Evolutionary conservation across 75 land plant species (phyloP).

Genomic region (Pinus taeda): DNA sequence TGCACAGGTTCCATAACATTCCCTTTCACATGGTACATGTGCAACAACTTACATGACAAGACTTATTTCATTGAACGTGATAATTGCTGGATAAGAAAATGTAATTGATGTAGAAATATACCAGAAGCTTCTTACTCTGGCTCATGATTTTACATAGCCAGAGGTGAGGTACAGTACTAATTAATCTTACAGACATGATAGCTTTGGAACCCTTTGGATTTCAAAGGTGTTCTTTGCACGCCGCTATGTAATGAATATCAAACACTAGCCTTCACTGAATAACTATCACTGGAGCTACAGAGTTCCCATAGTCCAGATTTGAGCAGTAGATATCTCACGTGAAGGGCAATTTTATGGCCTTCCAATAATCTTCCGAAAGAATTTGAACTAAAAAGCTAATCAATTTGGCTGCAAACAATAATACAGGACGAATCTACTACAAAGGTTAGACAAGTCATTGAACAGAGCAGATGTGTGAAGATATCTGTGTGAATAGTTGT

Average conservation of each 20-base stretch:
- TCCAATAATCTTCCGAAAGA: constrained; percentile 9
- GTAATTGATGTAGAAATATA: not conserved
- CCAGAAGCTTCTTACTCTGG: constrained; percentile 3
- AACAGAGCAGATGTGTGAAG: not conserved
- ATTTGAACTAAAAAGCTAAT: constrained; percentile 9
- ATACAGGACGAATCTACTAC: constrained; percentile 1
- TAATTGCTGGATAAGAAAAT: not conserved
- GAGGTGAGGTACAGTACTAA: constrained; percentile 3
- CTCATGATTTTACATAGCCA: not conserved
- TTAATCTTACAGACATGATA: not conserved
- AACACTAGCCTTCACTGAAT: not conserved
- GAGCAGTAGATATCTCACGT: not conserved
- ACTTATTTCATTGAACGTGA: not conserved
- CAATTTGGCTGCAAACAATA: constrained; percentile 8
- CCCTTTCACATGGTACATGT: too few species aligned
- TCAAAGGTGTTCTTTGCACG: not conserved
- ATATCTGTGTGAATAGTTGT: not conserved
- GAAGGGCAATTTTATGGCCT: constrained; percentile 4
- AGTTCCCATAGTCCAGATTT: not conserved
- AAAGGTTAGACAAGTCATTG: constrained; percentile 11
- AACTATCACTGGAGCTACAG: constrained; percentile 1
- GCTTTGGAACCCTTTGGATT: not conserved
- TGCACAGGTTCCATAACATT: too few species aligned
- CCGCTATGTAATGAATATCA: not conserved
- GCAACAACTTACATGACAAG: not conserved